Percentiles rank a stretch among this genome's conserved stretches.
phyloP scores from a whole-genome alignment of 768 basidiomycete genomes.

The Mrakia frigida region DNA sequence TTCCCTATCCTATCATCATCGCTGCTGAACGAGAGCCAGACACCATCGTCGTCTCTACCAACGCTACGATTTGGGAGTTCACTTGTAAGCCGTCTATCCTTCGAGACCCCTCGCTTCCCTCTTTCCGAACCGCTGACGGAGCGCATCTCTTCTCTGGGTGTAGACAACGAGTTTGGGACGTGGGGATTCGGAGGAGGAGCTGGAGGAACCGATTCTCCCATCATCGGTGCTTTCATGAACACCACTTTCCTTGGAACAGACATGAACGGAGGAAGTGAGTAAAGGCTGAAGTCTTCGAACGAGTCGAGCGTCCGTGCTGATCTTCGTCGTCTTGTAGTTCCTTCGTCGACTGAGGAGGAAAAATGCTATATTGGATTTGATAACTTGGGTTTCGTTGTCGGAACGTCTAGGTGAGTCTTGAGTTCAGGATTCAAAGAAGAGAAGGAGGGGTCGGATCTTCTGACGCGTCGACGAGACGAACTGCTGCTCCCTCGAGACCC shows the following conservation, averaged over 20 bases:
- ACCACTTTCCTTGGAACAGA: slow-evolving; percentile 57
- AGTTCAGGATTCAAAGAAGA: too few species aligned
- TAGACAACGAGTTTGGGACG: slow-evolving; percentile 39
- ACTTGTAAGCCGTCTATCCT: slow-evolving; percentile 40
- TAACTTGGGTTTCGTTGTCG: slow-evolving; percentile 47
- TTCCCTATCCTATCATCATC: slow-evolving; percentile 43
- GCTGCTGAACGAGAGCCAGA: slow-evolving; percentile 40
- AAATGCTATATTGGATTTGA: slow-evolving; percentile 68
- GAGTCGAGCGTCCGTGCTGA: too few species aligned
- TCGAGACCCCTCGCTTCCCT: too few species aligned
- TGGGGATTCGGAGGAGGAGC: slow-evolving; percentile 39
- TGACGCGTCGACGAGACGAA: too few species aligned
- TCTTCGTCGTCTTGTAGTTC: slow-evolving; percentile 46
- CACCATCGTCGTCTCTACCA: slow-evolving; percentile 39
- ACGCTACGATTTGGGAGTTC: slow-evolving; percentile 44
- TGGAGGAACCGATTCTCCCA: slow-evolving; percentile 43
- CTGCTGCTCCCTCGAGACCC: too few species aligned
- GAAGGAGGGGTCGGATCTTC: too few species aligned
- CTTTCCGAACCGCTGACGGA: too few species aligned
- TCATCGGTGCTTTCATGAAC: slow-evolving; percentile 59
- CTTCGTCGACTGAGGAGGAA: slow-evolving; percentile 50
- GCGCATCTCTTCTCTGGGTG: too few species aligned
- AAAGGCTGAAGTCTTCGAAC: too few species aligned
- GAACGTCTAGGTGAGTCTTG: background rate
- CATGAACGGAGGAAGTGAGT: slow-evolving; percentile 46